Conservation (phyloP, 2,329 filamentous ascomycete genomes). For the Bipolaris gigantea region DNA sequence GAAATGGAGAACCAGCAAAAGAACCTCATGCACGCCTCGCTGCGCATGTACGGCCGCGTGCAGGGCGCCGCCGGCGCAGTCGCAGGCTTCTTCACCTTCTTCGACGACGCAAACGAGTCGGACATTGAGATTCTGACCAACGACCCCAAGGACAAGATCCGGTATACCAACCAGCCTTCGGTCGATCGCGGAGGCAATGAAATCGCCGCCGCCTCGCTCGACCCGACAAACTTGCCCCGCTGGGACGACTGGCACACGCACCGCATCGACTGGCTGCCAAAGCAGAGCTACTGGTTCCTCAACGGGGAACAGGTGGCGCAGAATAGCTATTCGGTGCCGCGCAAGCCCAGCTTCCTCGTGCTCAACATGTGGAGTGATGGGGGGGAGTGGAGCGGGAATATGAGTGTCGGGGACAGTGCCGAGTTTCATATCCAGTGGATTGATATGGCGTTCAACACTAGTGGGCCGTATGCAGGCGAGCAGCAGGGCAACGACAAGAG, state of each 20-base stretch:
- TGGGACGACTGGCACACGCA: constrained; percentile 63
- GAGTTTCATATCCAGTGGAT: constrained; percentile 65
- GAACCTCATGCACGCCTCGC: constrained; percentile 52
- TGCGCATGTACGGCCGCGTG: constrained; percentile 53
- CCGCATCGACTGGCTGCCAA: constrained; percentile 62
- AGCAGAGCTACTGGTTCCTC: constrained; percentile 59
- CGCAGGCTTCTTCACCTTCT: constrained; percentile 60
- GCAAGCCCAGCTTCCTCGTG: constrained; percentile 56
- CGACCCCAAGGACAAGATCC: constrained; percentile 49
- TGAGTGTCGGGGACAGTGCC: constrained; percentile 55
- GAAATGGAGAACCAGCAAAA: constrained; percentile 53
- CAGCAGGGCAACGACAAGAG: constrained; percentile 14
- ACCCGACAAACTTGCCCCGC: constrained; percentile 51
- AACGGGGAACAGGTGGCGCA: constrained; percentile 55
- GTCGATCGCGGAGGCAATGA: constrained; percentile 51
- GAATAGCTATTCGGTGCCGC: constrained; percentile 60
- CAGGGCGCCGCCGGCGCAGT: constrained; percentile 52
- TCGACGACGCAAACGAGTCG: constrained; percentile 51
- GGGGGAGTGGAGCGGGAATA: constrained; percentile 62
- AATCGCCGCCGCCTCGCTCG: constrained; percentile 53
- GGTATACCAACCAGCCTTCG: constrained; percentile 64
- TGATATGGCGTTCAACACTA: constrained; percentile 58
- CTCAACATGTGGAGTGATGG: constrained; percentile 66
- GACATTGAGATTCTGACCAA: constrained; percentile 58
- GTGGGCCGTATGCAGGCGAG: constrained; percentile 35